Evolutionary conservation across 1,139 yeast species (phyloP), one percentile per base, ranked within the genome.

Genomic region (Kodamaea sp.): DNA sequence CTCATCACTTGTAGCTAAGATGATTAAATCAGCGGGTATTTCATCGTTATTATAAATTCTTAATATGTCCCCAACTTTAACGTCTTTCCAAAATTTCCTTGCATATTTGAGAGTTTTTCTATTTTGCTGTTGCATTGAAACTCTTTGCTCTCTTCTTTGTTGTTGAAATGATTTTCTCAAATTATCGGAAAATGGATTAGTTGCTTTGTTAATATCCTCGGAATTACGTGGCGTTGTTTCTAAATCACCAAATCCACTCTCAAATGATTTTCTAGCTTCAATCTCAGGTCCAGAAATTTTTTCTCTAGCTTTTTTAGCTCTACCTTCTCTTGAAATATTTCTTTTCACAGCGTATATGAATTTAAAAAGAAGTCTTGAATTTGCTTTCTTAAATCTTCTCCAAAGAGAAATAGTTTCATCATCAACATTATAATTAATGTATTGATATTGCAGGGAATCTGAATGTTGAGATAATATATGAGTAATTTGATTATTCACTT

Each of bases 371-470:
- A 60, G 48, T 32, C 64, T 55, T 3, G 73, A 60, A 46, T 67
- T 68, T 45, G 60, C 54, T 39, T 84, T 79, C 49, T 80, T 80
- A 59, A 78, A 79, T 44, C 60, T 65, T 60, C 85, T 73, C 86
- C 86, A 80, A 3, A 62, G 39, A 0, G 83, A 75, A 5, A 79
- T 65, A 43, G 69, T 70, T 45, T 73, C 80, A 39, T 65, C 73
- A 29, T 61, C 57, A 8, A 71, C 69, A 48, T 78, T 78, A 11
- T 56, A 50, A 52, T 78, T 78, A 27, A 53, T 53, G 39, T 72
- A 59, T 2, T 62, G 61, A 29, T 38, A 51, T 7, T 36, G 41
- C 8, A 33, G 29, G 9, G 36, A 25, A 2, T 44, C 43, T 7
- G 38, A 27, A 6, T 33, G 30, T 41, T 59, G 63, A 3, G 47